Conservation (phyloP, 345 rosid genomes). For the Turnera subulata region DNA sequence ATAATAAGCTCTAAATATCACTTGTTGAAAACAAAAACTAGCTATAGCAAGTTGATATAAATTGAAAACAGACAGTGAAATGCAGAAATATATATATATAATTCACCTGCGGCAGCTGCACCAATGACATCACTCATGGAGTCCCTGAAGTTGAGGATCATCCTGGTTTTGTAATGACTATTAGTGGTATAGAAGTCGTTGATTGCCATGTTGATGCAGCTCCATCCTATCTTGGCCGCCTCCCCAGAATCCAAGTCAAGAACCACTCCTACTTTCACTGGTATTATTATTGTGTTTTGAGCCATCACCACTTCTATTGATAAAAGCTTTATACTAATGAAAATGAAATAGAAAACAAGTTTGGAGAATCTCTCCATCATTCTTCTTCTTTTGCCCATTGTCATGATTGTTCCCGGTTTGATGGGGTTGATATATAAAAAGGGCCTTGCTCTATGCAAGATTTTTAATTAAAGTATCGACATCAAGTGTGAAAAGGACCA, state of each 20-base stretch:
- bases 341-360: background rate
- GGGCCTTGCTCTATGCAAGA: too few species aligned
- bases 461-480: too few species aligned
- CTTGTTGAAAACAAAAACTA: too few species aligned
- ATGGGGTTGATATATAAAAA: too few species aligned
- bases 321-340: background rate
- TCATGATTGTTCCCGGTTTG: too few species aligned
- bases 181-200: constrained; percentile 24
- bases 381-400: background rate
- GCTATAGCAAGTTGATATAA: too few species aligned
- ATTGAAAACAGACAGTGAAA: too few species aligned
- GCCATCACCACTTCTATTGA: background rate
- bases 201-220: constrained; percentile 31
- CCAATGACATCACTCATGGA: constrained; percentile 24
- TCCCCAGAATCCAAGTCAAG: constrained; percentile 27
- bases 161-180: constrained; percentile 24
- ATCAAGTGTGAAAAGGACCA: too few species aligned
- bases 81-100: too few species aligned
- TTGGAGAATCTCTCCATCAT: background rate
- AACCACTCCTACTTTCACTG: constrained; percentile 49
- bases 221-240: constrained; percentile 16
- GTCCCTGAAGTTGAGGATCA: constrained; percentile 17
- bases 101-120: constrained; percentile 32
- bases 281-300: constrained; percentile 4
- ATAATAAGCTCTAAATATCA: too few species aligned